Conservation (phyloP, 2,329 filamentous ascomycete species). For the Aspergillus glaucus region DNA sequence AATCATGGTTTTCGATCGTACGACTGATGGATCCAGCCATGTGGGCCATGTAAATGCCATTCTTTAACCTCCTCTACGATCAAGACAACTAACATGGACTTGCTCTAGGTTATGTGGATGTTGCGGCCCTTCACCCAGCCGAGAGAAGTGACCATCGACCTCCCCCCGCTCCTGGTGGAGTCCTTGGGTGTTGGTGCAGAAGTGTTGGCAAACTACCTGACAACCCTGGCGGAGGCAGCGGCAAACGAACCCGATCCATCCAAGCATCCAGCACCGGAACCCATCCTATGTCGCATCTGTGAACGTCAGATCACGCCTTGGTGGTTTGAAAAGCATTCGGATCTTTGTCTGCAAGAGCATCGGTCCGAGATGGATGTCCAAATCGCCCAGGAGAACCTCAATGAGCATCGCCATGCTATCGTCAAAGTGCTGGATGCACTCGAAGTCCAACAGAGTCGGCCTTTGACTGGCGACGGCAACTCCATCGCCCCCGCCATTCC, state of each 20-base stretch:
- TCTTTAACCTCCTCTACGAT: background rate
- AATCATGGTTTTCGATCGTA: slow-evolving; percentile 93
- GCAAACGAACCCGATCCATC: slow-evolving; percentile 66
- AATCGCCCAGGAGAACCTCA: slow-evolving; percentile 84
- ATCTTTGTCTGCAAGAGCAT: slow-evolving; percentile 91
- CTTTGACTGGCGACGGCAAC: slow-evolving; percentile 19
- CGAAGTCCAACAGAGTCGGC: slow-evolving; percentile 56
- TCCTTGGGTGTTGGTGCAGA: slow-evolving; percentile 91
- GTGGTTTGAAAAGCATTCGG: slow-evolving; percentile 99
- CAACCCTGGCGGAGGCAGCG: slow-evolving; percentile 75
- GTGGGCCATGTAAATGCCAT: slow-evolving; percentile 49
- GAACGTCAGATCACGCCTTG: slow-evolving; percentile 95
- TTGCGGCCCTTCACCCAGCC: slow-evolving; percentile 83
- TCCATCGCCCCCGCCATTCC: slow-evolving; percentile 36
- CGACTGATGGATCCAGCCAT: slow-evolving; percentile 81
- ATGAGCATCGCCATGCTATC: slow-evolving; percentile 88
- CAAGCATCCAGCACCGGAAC: slow-evolving; percentile 71
- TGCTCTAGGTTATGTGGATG: slow-evolving; percentile 94
- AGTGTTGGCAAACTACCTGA: slow-evolving; percentile 89
- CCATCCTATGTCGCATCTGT: slow-evolving; percentile 91
- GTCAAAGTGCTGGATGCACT: slow-evolving; percentile 91
- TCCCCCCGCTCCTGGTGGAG: slow-evolving; percentile 82
- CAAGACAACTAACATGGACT: slow-evolving; percentile 1
- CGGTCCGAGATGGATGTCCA: slow-evolving; percentile 97
- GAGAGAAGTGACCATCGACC: slow-evolving; percentile 90